A percentile compares a stretch with the other conserved stretches of the same genome.
Conservation (phyloP, 257 asterid genomes). For the Galeopsis tetrahit region DNA sequence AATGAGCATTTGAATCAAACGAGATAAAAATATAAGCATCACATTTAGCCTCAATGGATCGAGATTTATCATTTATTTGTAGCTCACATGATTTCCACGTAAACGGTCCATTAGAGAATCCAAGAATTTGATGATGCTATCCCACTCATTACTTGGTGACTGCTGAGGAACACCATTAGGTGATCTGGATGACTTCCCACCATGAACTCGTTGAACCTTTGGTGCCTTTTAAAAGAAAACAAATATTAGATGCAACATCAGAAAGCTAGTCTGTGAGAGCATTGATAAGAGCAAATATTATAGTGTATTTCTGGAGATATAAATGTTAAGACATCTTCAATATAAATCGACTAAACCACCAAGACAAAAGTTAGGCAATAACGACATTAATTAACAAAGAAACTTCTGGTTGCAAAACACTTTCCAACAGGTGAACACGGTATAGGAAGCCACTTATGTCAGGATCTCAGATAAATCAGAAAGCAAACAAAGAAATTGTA, state of each 20-base stretch:
- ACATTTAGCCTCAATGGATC: no score
- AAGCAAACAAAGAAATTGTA: constrained; percentile 9
- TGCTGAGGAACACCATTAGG: constrained; percentile 76
- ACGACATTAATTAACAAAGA: not conserved
- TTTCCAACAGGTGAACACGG: not conserved
- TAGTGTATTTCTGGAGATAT: constrained; percentile 1
- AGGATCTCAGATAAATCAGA: not conserved
- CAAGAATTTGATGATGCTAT: constrained; percentile 88
- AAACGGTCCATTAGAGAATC: constrained; percentile 85
- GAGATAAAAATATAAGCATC: no score
- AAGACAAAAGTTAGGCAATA: constrained; percentile 9
- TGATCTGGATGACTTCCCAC: constrained; percentile 90
- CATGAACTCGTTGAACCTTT: constrained; percentile 90
- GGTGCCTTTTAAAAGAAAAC: constrained; percentile 66
- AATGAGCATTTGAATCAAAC: constrained; percentile 11
- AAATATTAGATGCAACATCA: constrained; percentile 24
- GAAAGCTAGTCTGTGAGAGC: constrained; percentile 9
- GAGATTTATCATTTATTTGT: no score
- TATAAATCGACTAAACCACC: constrained; percentile 16
- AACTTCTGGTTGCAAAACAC: constrained; percentile 4
- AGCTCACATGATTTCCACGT: constrained; percentile 70
- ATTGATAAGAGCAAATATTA: not conserved
- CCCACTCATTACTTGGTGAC: constrained; percentile 90
- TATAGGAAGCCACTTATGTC: constrained; percentile 14
- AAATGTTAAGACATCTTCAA: constrained; percentile 16